Conservation (phyloP, 352 stramenopile species). For the Poterioochromonas sp. region DNA sequence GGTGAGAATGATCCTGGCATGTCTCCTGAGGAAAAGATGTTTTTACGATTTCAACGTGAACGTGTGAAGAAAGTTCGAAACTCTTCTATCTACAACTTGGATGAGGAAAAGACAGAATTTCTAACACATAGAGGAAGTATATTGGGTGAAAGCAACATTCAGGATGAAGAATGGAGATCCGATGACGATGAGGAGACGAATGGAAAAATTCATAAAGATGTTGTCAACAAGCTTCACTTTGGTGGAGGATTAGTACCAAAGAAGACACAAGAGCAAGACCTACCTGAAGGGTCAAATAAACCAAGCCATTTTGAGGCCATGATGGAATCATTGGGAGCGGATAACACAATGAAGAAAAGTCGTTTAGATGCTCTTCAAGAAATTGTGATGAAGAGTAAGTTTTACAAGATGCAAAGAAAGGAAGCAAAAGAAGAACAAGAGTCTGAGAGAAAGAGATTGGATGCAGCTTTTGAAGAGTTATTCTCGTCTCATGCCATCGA, state of each 20-base stretch:
- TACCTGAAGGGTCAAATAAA: conserved; percentile 24
- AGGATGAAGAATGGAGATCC: conserved; percentile 27
- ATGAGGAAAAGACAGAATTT: background rate
- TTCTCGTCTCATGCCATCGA: conserved; percentile 43
- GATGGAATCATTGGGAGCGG: conserved; percentile 36
- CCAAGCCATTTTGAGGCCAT: conserved; percentile 30
- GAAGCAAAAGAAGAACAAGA: conserved; percentile 70
- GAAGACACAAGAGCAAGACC: conserved; percentile 37
- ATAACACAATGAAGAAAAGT: conserved; percentile 49
- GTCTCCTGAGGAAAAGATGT: conserved; percentile 82
- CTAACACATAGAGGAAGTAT: conserved; percentile 46
- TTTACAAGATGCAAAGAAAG: conserved; percentile 72
- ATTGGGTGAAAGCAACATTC: conserved; percentile 44
- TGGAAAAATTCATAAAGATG: conserved; percentile 60
- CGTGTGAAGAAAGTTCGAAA: conserved; percentile 42
- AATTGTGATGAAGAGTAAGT: conserved; percentile 77
- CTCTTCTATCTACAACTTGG: conserved; percentile 18
- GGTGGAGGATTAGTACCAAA: conserved; percentile 49
- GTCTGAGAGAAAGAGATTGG: conserved; percentile 59
- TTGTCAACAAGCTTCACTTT: conserved; percentile 72
- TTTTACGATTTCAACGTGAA: conserved; percentile 75
- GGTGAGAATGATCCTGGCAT: conserved; percentile 63
- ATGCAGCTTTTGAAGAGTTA: conserved; percentile 57
- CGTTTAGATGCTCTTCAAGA: conserved; percentile 57
- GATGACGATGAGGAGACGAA: conserved; percentile 58